Percentiles rank a stretch among this genome's conserved stretches.
phyloP scores from a whole-genome alignment of 441 rosid genomes.

The Caryocar brasiliense region DNA sequence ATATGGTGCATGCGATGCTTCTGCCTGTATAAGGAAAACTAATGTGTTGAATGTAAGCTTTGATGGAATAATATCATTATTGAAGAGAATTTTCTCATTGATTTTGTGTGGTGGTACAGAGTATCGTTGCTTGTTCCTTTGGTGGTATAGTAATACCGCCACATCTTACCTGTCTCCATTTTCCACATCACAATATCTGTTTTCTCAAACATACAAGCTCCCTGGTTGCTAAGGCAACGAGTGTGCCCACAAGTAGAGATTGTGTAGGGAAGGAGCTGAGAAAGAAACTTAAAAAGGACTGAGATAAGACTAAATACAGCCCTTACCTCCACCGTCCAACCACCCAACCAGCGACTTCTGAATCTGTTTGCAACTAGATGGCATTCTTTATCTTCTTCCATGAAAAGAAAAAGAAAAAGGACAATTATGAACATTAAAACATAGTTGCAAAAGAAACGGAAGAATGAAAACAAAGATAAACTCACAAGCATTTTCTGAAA shows the following conservation, averaged over 20 bases:
- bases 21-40: too few species aligned
- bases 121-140: too few species aligned
- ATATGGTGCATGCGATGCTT: not conserved
- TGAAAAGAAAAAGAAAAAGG: not conserved
- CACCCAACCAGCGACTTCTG: constrained; percentile 38
- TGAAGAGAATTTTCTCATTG: too few species aligned
- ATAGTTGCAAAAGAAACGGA: constrained; percentile 2
- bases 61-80: too few species aligned
- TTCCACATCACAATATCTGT: too few species aligned
- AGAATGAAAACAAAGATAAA: not conserved
- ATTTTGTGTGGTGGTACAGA: too few species aligned
- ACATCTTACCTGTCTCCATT: too few species aligned
- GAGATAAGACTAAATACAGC: constrained; percentile 5
- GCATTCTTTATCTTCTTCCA: constrained; percentile 16
- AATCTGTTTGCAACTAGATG: constrained; percentile 16
- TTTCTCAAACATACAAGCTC: not conserved
- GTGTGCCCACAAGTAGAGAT: not conserved
- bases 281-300: not conserved
- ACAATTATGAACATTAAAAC: too few species aligned
- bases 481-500: constrained; percentile 22
- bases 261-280: not conserved
- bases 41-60: too few species aligned
- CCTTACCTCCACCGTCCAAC: constrained; percentile 33
- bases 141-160: too few species aligned
- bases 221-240: not conserved